Conservation (phyloP, 2,329 filamentous ascomycete species). For the Nigrospora osmanthi region DNA sequence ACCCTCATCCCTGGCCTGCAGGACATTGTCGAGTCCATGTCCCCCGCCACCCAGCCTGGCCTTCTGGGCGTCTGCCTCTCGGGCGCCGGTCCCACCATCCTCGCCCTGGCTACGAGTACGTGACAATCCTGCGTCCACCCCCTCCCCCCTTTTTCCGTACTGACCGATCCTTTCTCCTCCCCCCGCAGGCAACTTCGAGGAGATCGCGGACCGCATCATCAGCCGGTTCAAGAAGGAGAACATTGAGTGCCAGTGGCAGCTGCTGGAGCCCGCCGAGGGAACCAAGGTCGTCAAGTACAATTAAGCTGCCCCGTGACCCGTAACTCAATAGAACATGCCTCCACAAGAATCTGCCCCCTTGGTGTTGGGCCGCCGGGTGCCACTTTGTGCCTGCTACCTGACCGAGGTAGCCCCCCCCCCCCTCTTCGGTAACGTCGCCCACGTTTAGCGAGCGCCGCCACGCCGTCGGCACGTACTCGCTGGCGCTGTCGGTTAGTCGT, state of each 20-base stretch:
- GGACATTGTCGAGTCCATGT: conserved; percentile 87
- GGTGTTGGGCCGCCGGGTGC: too few species aligned
- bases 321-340: too few species aligned
- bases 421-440: too few species aligned
- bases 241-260: conserved; percentile 77
- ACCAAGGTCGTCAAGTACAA: conserved; percentile 21
- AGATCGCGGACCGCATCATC: conserved; percentile 76
- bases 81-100: conserved; percentile 88
- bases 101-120: conserved; percentile 74
- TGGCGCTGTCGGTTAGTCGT: too few species aligned
- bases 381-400: too few species aligned
- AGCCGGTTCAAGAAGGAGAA: conserved; percentile 62
- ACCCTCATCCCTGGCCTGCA: conserved; percentile 85
- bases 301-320: neutral
- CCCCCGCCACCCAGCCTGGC: conserved; percentile 76
- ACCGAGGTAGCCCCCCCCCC: too few species aligned
- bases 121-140: too few species aligned
- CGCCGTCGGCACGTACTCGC: too few species aligned
- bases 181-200: conserved; percentile 58
- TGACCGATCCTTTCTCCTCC: too few species aligned
- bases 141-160: too few species aligned
- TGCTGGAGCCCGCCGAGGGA: conserved; percentile 82
- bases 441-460: too few species aligned
- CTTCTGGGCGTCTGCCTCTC: conserved; percentile 91
- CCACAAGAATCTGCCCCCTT: too few species aligned